Evolutionary conservation across 2,329 filamentous ascomycete genomes (phyloP), one percentile per base, ranked within the genome.

Genomic region (Colletotrichum melonis): DNA sequence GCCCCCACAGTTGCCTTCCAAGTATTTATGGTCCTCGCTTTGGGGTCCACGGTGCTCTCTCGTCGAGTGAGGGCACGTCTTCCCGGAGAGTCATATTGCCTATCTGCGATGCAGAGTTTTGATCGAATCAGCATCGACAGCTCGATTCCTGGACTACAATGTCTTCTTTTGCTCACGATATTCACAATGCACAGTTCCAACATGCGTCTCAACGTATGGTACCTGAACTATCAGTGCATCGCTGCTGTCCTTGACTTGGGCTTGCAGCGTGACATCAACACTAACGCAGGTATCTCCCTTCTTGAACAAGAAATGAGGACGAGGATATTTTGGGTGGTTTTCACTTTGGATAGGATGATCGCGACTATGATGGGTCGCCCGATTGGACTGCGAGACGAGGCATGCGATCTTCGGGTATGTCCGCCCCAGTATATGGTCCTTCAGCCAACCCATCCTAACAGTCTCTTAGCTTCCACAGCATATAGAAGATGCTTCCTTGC

Each of bases 331-430:
- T 90, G 88, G 88, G 85, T 87, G 0, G 85, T 88, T 4, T 87
- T 88, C 30, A 85, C 82, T 0, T 80, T 90, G 4, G 88, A 90
- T 69, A 82, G 88, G 16, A 84, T 83, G 0, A 81, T 90, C 42
- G 86, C 86, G 3, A 90, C 87, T 0, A 89, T 88, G 79, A 88
- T 90, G 86, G 88, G 88, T 0, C 82, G 88, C 1, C 88, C 88
- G 0, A 88, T 90, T 63, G 88, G 88, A 0, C 76, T 90, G 2
- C 81, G 88, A 58, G 88, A 90, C 58, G 88, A 90, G 74, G 88
- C 86, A 0, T 88, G 88, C 54, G 88, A 89, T 19, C 79, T 89
- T 19, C 79, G 87, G 46, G 87, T 88, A 74, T 77, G 81, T 75
- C 3, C 1, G n/a, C 19, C 42, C n/a, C 2, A 24, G 5, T 11